Evolutionary conservation across 2,329 filamentous ascomycete genomes (phyloP).

Genomic region (Pyricularia sp.): DNA sequence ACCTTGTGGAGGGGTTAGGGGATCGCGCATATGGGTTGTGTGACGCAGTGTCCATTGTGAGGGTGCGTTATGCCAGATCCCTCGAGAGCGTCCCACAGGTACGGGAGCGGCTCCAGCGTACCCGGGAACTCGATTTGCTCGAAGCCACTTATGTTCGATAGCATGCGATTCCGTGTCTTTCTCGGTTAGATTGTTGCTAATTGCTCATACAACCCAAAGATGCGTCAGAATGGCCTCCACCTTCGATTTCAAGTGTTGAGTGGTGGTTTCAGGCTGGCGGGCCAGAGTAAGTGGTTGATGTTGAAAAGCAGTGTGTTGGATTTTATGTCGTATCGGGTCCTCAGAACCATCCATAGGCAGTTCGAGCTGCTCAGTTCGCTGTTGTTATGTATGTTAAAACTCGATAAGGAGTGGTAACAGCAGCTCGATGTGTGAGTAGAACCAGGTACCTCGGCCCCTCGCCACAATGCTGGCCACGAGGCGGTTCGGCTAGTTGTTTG

Average conservation of each 20-base stretch:
- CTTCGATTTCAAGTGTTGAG: no score
- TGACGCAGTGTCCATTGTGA: slow-evolving; percentile 43
- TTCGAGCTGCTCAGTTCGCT: not conserved
- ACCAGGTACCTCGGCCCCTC: not conserved
- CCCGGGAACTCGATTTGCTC: slow-evolving; percentile 23
- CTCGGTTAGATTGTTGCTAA: not conserved
- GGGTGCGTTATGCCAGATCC: slow-evolving; percentile 21
- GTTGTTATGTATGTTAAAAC: not conserved
- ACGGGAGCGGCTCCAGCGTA: slow-evolving; percentile 23
- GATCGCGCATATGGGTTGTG: slow-evolving; percentile 52
- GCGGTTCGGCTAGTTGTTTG: not conserved
- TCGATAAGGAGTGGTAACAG: not conserved
- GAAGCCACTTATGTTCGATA: slow-evolving; percentile 7
- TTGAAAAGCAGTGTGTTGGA: not conserved
- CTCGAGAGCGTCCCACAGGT: slow-evolving; percentile 19
- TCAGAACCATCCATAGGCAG: not conserved
- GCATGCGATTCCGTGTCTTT: slow-evolving; percentile 16
- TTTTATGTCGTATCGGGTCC: not conserved
- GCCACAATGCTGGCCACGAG: not conserved
- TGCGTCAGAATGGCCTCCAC: no score
- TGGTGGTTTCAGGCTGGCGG: no score
- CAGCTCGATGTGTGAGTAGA: not conserved
- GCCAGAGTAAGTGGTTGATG: not conserved
- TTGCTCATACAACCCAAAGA: no score
- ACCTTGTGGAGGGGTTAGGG: slow-evolving; percentile 50